phyloP scores from a whole-genome alignment of 495 filamentous ascomycete species.

The Glonium stellatum region DNA sequence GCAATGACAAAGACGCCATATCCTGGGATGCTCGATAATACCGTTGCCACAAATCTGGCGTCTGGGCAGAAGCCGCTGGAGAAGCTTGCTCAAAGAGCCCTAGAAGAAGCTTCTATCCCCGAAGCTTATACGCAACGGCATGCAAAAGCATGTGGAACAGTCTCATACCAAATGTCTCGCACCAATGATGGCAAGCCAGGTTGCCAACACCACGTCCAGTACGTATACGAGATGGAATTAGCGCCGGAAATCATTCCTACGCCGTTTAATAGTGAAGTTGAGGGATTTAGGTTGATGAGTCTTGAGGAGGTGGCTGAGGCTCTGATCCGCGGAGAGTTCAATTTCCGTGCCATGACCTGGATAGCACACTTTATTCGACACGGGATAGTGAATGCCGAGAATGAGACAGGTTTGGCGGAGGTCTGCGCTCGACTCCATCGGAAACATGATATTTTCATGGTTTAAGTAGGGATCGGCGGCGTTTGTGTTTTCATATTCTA shows the following conservation, averaged over 20 bases:
- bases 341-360: slow-evolving; percentile 45
- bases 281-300: slow-evolving; percentile 43
- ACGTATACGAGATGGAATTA: slow-evolving; percentile 47
- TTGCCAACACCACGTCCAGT: slow-evolving; percentile 30
- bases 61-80: slow-evolving; percentile 40
- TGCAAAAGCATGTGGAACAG: slow-evolving; percentile 28
- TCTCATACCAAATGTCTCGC: slow-evolving; percentile 39
- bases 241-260: slow-evolving; percentile 33
- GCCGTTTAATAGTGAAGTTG: slow-evolving; percentile 49
- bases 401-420: slow-evolving; percentile 45
- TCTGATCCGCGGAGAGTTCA: slow-evolving; percentile 46
- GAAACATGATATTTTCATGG: slow-evolving; percentile 13
- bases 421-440: slow-evolving; percentile 46
- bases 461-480: background rate
- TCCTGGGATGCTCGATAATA: slow-evolving; percentile 48
- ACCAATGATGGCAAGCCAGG: slow-evolving; percentile 17
- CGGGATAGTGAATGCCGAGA: slow-evolving; percentile 45
- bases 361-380: slow-evolving; percentile 52
- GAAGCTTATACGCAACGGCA: slow-evolving; percentile 31
- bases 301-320: slow-evolving; percentile 43
- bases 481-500: no score
- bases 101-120: slow-evolving; percentile 48
- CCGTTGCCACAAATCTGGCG: slow-evolving; percentile 50
- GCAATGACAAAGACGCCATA: slow-evolving; percentile 43
- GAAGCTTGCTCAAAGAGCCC: slow-evolving; percentile 47